Conservation (phyloP, 768 basidiomycete genomes). For the Pilatotrama ljubarskyi region DNA sequence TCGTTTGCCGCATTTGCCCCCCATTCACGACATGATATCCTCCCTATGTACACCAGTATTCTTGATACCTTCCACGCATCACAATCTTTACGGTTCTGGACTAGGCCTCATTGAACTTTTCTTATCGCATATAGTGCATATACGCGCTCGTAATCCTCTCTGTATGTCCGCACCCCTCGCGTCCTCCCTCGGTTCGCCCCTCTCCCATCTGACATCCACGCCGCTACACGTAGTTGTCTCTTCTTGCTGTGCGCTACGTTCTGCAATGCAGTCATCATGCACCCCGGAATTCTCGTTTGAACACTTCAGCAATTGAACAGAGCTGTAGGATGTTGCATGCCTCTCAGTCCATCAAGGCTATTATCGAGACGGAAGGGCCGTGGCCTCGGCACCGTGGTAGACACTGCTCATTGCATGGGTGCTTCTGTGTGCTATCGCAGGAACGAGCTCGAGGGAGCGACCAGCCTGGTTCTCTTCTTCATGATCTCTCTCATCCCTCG, state of each 20-base stretch:
- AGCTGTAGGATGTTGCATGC: no score
- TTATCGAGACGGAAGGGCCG: no score
- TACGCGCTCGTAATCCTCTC: slow-evolving; percentile 15
- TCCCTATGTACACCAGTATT: slow-evolving; percentile 19
- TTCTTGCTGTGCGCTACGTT: slow-evolving; percentile 12
- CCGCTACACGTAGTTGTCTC: slow-evolving; percentile 14
- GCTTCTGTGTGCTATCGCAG: no score
- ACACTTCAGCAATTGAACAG: no score
- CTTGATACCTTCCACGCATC: slow-evolving; percentile 18
- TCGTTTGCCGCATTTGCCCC: slow-evolving; percentile 3
- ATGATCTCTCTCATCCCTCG: no score
- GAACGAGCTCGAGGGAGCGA: no score
- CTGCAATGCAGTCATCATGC: slow-evolving; percentile 19
- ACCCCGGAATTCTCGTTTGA: neutral
- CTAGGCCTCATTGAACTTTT: slow-evolving; percentile 19
- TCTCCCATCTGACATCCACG: slow-evolving; percentile 11
- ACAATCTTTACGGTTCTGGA: slow-evolving; percentile 21
- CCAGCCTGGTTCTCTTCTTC: no score
- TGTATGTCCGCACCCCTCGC: slow-evolving; percentile 9
- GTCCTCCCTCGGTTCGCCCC: neutral
- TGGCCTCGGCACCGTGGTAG: no score
- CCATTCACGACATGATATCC: slow-evolving; percentile 23
- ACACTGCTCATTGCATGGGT: no score
- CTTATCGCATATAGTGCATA: slow-evolving; percentile 21
- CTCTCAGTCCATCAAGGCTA: no score